Evolutionary conservation across 805 yeast genomes (phyloP).

Genomic region (Kluyveromyces nonfermentans): DNA sequence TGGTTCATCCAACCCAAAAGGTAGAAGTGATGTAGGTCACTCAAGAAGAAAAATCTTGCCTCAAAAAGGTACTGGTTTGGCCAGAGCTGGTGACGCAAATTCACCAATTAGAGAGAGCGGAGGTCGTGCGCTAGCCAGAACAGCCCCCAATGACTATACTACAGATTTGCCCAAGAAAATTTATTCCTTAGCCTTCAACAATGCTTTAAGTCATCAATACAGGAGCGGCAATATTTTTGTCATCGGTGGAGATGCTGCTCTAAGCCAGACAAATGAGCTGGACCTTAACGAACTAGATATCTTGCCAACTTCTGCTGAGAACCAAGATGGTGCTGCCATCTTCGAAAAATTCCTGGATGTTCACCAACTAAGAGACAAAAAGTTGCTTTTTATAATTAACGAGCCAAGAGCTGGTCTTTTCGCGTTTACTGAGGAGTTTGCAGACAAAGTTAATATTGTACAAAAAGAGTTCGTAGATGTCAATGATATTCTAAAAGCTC

Average conservation of each 20-base stretch:
- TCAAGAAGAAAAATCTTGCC: slow-evolving; percentile 74
- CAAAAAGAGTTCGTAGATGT: slow-evolving; percentile 74
- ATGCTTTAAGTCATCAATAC: slow-evolving; percentile 76
- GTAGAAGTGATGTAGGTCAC: slow-evolving; percentile 78
- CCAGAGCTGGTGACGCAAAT: slow-evolving; percentile 93
- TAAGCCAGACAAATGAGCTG: slow-evolving; percentile 9
- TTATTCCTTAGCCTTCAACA: slow-evolving; percentile 66
- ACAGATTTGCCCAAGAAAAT: slow-evolving; percentile 66
- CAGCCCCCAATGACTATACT: slow-evolving; percentile 83
- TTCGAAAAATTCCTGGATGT: slow-evolving; percentile 38
- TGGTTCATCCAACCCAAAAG: slow-evolving; percentile 79
- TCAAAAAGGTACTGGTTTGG: slow-evolving; percentile 92
- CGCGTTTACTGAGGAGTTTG: slow-evolving; percentile 44
- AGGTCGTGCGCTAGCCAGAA: slow-evolving; percentile 80
- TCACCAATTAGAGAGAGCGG: slow-evolving; percentile 89
- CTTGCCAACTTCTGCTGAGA: slow-evolving; percentile 32
- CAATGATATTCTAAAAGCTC: slow-evolving; percentile 73
- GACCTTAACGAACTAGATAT: slow-evolving; percentile 19
- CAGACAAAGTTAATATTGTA: slow-evolving; percentile 51
- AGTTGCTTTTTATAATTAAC: slow-evolving; percentile 60
- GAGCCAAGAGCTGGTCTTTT: slow-evolving; percentile 52
- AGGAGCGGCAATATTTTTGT: slow-evolving; percentile 63
- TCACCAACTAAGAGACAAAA: slow-evolving; percentile 38
- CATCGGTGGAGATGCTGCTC: slow-evolving; percentile 43
- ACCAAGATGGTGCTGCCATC: slow-evolving; percentile 32